Evolutionary conservation across 2,329 filamentous ascomycete species (phyloP).

Genomic region (Claviceps citrina): DNA sequence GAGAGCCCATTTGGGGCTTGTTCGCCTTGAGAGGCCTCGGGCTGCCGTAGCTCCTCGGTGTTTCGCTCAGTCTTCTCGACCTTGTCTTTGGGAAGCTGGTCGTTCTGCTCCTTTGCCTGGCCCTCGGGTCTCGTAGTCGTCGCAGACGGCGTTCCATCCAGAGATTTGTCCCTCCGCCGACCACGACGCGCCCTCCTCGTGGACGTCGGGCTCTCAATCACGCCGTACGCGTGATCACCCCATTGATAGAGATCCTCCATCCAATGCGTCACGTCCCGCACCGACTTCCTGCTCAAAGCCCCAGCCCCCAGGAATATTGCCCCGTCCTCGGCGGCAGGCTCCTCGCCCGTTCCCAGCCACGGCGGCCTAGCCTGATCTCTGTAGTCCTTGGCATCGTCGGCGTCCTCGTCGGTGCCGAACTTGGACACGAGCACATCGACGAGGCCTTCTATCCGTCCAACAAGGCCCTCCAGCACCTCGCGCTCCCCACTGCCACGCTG

Average conservation of each 20-base stretch:
- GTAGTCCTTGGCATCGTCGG: constrained; percentile 12
- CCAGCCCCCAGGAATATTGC: constrained; percentile 75
- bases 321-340: constrained; percentile 60
- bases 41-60: background rate
- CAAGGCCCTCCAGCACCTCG: constrained; percentile 82
- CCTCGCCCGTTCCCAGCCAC: constrained; percentile 62
- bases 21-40: background rate
- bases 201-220: constrained; percentile 62
- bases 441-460: constrained; percentile 63
- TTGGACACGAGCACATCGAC: constrained; percentile 77
- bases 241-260: constrained; percentile 76
- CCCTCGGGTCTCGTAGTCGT: background rate
- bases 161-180: constrained; percentile 15
- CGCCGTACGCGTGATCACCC: constrained; percentile 72
- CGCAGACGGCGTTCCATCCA: background rate
- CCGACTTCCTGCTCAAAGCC: constrained; percentile 51
- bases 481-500: constrained; percentile 86
- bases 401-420: constrained; percentile 45
- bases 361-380: constrained; percentile 8
- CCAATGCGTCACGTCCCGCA: constrained; percentile 67
- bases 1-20: background rate
- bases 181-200: constrained; percentile 35
- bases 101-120: background rate
- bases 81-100: background rate
- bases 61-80: background rate